phyloP scores from a whole-genome alignment of 495 filamentous ascomycete genomes.

The Aspergillus sclerotiicarbonarius region DNA sequence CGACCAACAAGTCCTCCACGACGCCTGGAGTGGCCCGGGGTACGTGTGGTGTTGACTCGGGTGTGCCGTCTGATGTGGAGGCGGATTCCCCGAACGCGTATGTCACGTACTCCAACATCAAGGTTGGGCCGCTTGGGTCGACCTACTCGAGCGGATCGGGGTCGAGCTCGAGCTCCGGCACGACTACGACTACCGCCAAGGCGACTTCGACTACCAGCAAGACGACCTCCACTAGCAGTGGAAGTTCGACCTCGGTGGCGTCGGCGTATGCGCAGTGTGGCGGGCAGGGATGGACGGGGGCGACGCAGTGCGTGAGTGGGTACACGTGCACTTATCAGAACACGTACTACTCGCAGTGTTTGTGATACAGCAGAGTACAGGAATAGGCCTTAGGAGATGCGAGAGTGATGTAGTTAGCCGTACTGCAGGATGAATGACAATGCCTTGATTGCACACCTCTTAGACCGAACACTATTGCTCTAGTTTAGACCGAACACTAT shows the following conservation, averaged over 20 bases:
- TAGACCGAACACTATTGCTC: no score
- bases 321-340: constrained; percentile 39
- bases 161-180: constrained; percentile 4
- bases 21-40: constrained; percentile 64
- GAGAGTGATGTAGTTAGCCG: not conserved
- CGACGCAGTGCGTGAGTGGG: constrained; percentile 32
- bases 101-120: constrained; percentile 69
- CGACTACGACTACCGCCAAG: constrained; percentile 12
- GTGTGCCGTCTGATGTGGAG: constrained; percentile 61
- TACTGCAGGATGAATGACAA: not conserved
- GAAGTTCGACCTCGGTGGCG: constrained; percentile 18
- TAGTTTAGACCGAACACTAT: not conserved
- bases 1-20: constrained; percentile 49
- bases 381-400: not conserved
- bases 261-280: constrained; percentile 44
- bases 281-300: constrained; percentile 41
- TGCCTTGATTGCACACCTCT: not conserved
- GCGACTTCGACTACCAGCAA: constrained; percentile 12
- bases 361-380: constrained; percentile 16
- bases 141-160: constrained; percentile 42
- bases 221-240: constrained; percentile 22
- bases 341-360: constrained; percentile 42
- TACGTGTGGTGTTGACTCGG: constrained; percentile 58
- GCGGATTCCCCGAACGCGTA: constrained; percentile 48
- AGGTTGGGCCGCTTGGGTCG: constrained; percentile 63